A percentile compares a stretch with the other conserved stretches of the same genome.
Conservation (phyloP, 495 filamentous ascomycete species). For the Neurospora terricola region DNA sequence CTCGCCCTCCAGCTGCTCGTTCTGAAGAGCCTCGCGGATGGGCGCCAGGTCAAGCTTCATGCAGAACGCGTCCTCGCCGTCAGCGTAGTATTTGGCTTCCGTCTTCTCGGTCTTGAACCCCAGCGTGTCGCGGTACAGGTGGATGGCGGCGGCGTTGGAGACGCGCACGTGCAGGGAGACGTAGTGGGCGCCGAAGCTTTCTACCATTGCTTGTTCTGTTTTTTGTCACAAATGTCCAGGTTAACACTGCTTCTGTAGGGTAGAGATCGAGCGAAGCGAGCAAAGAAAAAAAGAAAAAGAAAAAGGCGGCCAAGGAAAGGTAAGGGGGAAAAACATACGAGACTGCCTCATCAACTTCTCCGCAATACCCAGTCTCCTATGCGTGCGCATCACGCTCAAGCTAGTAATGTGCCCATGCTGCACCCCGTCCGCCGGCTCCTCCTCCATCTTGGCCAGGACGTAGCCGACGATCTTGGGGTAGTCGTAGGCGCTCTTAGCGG, state of each 20-base stretch:
- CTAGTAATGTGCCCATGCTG: conserved; percentile 95
- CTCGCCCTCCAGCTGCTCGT: conserved; percentile 26
- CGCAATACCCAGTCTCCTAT: conserved; percentile 79
- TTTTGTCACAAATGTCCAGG: no score
- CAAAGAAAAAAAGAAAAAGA: neutral
- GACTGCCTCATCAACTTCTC: conserved; percentile 95
- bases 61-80: conserved; percentile 90
- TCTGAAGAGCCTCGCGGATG: conserved; percentile 40
- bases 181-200: conserved; percentile 82
- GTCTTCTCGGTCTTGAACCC: conserved; percentile 85
- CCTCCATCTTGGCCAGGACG: conserved; percentile 98
- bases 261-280: neutral
- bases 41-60: conserved; percentile 79
- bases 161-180: conserved; percentile 93
- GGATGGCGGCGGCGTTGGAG: conserved; percentile 81
- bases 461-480: conserved; percentile 98
- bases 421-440: conserved; percentile 84
- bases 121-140: conserved; percentile 86
- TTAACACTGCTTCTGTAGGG: no score
- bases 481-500: conserved; percentile 66
- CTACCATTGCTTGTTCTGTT: conserved; percentile 89
- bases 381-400: conserved; percentile 92
- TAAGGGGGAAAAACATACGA: conserved; percentile 50
- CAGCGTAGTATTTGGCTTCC: conserved; percentile 93
- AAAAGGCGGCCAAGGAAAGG: neutral